Conservation (phyloP, 192 early-diverging fungal genomes). For the Coemansia sp. region DNA sequence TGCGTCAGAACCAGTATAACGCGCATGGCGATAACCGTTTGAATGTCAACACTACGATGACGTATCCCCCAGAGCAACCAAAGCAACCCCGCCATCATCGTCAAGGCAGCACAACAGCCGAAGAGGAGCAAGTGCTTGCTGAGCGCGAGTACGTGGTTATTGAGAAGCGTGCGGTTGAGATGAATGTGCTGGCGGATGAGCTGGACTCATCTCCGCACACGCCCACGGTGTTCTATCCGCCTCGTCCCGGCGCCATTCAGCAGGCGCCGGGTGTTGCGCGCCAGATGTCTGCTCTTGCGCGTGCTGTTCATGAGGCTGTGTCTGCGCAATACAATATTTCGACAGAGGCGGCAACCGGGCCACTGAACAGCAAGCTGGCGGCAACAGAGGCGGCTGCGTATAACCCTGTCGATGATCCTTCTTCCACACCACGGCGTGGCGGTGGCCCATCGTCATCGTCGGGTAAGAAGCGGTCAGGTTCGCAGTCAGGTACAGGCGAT, state of each 20-base stretch:
- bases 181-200: constrained; percentile 76
- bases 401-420: neutral
- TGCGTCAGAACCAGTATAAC: neutral
- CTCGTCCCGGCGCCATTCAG: constrained; percentile 35
- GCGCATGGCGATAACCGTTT: neutral
- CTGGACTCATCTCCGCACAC: constrained; percentile 52
- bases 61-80: constrained; percentile 5
- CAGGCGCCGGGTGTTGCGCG: constrained; percentile 44
- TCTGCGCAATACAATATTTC: constrained; percentile 43
- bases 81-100: constrained; percentile 12
- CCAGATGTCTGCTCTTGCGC: constrained; percentile 52
- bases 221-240: constrained; percentile 44
- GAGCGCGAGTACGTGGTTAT: constrained; percentile 77
- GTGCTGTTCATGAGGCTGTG: constrained; percentile 45
- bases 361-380: constrained; percentile 18
- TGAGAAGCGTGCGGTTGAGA: constrained; percentile 69
- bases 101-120: constrained; percentile 15
- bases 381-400: neutral
- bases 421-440: neutral
- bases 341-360: constrained; percentile 41
- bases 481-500: neutral
- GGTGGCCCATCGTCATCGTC: neutral
- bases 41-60: neutral
- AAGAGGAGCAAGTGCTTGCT: constrained; percentile 59
- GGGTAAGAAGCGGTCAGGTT: too few relatives aligned